These are phyloP conservation scores for Haberlea rhodopensis DNA, from an alignment of 257 asterid genomes.

Conservation along the genomic window DNA sequence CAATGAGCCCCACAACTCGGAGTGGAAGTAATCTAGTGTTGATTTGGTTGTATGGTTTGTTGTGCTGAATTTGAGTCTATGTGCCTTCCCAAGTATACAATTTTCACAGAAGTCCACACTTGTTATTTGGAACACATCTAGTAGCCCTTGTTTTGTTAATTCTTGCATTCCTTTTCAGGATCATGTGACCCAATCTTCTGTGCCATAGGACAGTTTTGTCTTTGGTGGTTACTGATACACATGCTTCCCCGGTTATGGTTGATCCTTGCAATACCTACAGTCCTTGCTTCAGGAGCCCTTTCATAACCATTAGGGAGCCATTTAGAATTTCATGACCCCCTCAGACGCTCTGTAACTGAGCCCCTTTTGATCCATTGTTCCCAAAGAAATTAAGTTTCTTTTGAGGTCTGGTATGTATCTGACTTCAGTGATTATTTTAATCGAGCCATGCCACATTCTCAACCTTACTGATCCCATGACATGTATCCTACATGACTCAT, in stretches of 20 bases:
- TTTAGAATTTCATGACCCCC: no score
- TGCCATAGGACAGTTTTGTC: no score
- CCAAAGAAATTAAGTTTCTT: no score
- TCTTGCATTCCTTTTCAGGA: no score
- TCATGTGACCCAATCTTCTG: no score
- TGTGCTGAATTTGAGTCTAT: background rate
- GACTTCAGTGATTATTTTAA: background rate
- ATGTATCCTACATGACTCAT: background rate
- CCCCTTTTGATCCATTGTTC: no score
- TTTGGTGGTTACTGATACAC: no score
- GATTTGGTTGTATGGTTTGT: background rate
- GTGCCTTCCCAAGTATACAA: background rate
- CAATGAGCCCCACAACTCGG: background rate
- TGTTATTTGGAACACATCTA: background rate
- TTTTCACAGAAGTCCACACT: background rate
- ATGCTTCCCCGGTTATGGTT: background rate
- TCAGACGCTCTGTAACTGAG: no score
- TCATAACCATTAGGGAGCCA: no score
- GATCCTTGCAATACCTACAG: no score
- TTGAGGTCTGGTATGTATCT: no score
- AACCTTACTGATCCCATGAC: background rate
- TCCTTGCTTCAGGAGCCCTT: background rate
- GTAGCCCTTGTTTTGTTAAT: background rate
- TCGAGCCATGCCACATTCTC: background rate
- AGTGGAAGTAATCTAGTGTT: background rate